Percentiles rank a stretch among this genome's conserved stretches.
Conservation (phyloP, 1,139 yeast genomes). For the Zygoascus hellenicus region DNA sequence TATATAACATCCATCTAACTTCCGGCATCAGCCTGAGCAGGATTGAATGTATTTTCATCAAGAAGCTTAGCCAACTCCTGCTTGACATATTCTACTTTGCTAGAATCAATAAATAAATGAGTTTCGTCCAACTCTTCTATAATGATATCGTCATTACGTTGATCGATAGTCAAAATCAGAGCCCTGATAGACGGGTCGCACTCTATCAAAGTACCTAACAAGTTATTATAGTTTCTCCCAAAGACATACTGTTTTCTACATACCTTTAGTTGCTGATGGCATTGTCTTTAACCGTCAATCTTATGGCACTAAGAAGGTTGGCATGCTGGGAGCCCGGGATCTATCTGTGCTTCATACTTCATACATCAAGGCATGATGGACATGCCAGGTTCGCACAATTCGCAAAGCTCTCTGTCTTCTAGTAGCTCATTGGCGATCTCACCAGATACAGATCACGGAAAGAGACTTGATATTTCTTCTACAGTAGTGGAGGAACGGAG, state of each 20-base stretch:
- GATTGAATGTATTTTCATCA: conserved; percentile 79
- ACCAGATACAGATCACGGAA: too few species aligned
- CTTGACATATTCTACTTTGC: conserved; percentile 69
- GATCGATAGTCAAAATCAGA: conserved; percentile 71
- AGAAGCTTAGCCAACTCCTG: conserved; percentile 66
- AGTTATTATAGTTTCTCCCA: background rate
- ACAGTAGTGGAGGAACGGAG: too few species aligned
- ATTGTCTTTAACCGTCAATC: conserved; percentile 10
- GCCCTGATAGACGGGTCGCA: conserved; percentile 93
- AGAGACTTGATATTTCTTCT: too few species aligned
- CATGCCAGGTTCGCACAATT: too few species aligned
- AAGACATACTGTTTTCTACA: background rate
- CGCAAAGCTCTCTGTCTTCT: too few species aligned
- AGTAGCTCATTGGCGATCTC: too few species aligned
- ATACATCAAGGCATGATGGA: too few species aligned
- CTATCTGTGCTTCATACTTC: too few species aligned
- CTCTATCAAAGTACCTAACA: conserved; percentile 13
- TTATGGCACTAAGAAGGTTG: background rate
- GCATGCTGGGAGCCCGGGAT: background rate
- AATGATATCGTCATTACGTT: conserved; percentile 65
- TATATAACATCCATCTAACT: too few species aligned
- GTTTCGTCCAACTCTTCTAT: conserved; percentile 86
- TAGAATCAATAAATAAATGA: conserved; percentile 73
- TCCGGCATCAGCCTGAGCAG: conserved; percentile 34
- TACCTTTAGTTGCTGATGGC: conserved; percentile 30